These are phyloP conservation scores for Apiosordaria backusii DNA, from an alignment of 495 filamentous ascomycete species.

Conservation along the genomic window DNA sequence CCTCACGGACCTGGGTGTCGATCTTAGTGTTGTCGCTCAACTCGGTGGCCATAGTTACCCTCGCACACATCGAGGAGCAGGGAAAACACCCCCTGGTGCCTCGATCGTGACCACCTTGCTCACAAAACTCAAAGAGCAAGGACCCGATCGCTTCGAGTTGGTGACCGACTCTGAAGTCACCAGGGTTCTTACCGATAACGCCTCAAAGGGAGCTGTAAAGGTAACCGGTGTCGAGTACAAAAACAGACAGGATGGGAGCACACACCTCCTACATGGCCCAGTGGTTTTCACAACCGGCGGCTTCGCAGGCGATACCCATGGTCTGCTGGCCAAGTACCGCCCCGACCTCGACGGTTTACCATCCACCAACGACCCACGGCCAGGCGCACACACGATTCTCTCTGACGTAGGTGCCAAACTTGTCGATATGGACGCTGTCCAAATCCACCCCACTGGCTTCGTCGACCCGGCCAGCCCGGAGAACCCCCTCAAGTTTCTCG, in stretches of 20 bases:
- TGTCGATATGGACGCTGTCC: slow-evolving; percentile 57
- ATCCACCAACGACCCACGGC: slow-evolving; percentile 56
- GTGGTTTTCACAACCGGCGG: slow-evolving; percentile 57
- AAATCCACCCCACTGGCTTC: slow-evolving; percentile 67
- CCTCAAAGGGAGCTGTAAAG: not conserved
- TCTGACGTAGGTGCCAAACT: slow-evolving; percentile 45
- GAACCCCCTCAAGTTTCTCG: slow-evolving; percentile 53
- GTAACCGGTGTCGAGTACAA: slow-evolving; percentile 39
- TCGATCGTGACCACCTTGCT: slow-evolving; percentile 52
- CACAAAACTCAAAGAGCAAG: slow-evolving; percentile 38
- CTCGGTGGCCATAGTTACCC: slow-evolving; percentile 52
- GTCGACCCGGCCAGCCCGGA: slow-evolving; percentile 55
- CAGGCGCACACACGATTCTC: slow-evolving; percentile 48
- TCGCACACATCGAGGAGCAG: slow-evolving; percentile 53
- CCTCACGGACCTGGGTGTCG: slow-evolving; percentile 51
- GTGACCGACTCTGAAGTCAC: slow-evolving; percentile 44
- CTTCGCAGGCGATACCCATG: slow-evolving; percentile 56
- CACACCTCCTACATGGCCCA: slow-evolving; percentile 41
- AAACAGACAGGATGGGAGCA: not conserved
- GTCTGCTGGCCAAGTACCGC: slow-evolving; percentile 50
- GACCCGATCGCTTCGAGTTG: slow-evolving; percentile 44
- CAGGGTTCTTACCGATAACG: slow-evolving; percentile 34
- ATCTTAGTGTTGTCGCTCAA: slow-evolving; percentile 52
- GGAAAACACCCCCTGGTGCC: slow-evolving; percentile 50
- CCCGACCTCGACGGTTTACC: slow-evolving; percentile 55